Evolutionary conservation across 1,139 yeast genomes (phyloP).

Genomic region (Hyphopichia burtonii): DNA sequence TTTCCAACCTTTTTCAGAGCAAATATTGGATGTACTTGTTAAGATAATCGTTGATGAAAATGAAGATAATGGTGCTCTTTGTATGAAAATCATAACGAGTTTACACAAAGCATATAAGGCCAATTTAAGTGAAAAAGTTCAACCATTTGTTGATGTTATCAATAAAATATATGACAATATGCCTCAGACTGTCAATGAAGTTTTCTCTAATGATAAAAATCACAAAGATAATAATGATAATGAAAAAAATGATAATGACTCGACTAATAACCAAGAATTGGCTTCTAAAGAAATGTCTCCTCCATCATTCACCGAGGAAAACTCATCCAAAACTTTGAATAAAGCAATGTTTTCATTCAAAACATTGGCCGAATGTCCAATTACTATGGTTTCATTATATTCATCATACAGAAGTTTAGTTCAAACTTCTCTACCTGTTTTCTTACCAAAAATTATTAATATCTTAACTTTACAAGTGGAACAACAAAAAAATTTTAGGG

Average conservation of each 20-base stretch:
- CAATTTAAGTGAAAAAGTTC: constrained; percentile 67
- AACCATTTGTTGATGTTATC: constrained; percentile 75
- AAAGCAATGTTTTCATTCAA: constrained; percentile 81
- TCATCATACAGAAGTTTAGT: constrained; percentile 82
- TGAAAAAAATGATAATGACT: constrained; percentile 1
- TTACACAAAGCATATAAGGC: constrained; percentile 83
- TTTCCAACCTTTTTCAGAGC: constrained; percentile 67
- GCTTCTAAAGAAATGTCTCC: constrained; percentile 40
- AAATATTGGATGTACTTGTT: constrained; percentile 62
- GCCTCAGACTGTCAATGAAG: constrained; percentile 69
- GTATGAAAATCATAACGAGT: constrained; percentile 87
- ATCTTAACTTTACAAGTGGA: constrained; percentile 74
- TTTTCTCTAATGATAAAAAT: constrained; percentile 31
- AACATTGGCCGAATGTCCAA: constrained; percentile 94
- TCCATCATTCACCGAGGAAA: constrained; percentile 36
- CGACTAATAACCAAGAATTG: constrained; percentile 11
- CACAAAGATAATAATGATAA: constrained; percentile 8
- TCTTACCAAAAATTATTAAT: constrained; percentile 80
- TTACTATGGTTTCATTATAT: constrained; percentile 88
- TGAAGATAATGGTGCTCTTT: constrained; percentile 92
- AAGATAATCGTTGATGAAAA: constrained; percentile 70
- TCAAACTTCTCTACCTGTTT: constrained; percentile 66
- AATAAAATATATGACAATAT: constrained; percentile 77
- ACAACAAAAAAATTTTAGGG: constrained; percentile 40
- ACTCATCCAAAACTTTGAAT: constrained; percentile 38